phyloP scores from a whole-genome alignment of 805 yeast genomes.

The Starmerella sirachaensis region DNA sequence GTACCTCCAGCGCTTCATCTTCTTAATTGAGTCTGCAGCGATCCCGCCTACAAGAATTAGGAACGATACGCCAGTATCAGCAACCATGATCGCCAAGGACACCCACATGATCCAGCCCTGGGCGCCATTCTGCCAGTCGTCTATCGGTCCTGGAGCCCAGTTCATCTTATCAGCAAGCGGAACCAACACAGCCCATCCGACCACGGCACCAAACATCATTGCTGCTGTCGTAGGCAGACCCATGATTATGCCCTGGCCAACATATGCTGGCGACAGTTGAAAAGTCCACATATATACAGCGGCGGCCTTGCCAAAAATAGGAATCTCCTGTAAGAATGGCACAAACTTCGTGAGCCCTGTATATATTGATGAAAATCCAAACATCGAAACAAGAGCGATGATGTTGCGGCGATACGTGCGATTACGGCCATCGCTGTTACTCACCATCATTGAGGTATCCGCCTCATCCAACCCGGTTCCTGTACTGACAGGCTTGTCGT shows the following conservation, averaged over 20 bases:
- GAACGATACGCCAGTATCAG: slow-evolving; percentile 77
- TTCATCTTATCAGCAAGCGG: slow-evolving; percentile 57
- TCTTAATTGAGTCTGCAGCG: slow-evolving; percentile 1
- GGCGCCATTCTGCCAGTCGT: slow-evolving; percentile 87
- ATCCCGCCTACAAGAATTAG: slow-evolving; percentile 20
- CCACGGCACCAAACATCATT: slow-evolving; percentile 77
- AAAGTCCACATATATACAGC: slow-evolving; percentile 73
- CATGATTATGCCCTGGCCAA: slow-evolving; percentile 97
- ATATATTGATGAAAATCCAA: slow-evolving; percentile 56
- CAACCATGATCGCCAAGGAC: slow-evolving; percentile 83
- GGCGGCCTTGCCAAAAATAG: slow-evolving; percentile 57
- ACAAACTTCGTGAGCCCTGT: slow-evolving; percentile 61
- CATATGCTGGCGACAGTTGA: slow-evolving; percentile 93
- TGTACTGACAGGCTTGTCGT: slow-evolving; percentile 38
- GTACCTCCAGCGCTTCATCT: background rate
- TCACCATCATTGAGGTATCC: slow-evolving; percentile 7
- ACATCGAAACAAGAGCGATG: slow-evolving; percentile 46
- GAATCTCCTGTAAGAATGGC: slow-evolving; percentile 41
- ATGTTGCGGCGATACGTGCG: slow-evolving; percentile 39
- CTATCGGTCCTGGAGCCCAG: slow-evolving; percentile 86
- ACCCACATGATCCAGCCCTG: slow-evolving; percentile 98
- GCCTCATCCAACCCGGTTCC: background rate
- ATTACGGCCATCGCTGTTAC: slow-evolving; percentile 9
- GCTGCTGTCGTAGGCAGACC: slow-evolving; percentile 83
- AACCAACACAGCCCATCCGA: slow-evolving; percentile 90